Conservation (phyloP, 176 grass and related monocot species). For the Canna indica region DNA sequence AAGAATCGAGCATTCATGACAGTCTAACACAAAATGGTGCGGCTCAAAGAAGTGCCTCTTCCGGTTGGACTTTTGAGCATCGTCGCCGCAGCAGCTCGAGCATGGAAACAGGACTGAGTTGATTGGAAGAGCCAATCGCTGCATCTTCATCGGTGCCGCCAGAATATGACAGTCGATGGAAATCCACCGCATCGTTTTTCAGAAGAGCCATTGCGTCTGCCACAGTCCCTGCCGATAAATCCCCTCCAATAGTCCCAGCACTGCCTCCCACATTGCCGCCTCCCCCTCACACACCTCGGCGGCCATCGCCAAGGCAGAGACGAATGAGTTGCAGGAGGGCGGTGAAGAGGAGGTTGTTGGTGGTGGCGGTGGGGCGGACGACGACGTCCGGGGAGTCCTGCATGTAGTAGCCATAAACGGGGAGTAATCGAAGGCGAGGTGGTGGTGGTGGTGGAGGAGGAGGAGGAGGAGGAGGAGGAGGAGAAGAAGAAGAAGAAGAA, state of each 20-base stretch:
- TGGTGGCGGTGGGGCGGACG: conserved; percentile 38
- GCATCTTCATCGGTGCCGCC: conserved; percentile 11
- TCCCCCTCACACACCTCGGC: neutral
- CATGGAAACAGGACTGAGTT: conserved; percentile 73
- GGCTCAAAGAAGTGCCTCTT: conserved; percentile 26
- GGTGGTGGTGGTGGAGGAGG: too few species aligned
- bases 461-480: too few species aligned
- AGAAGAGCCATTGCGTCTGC: neutral
- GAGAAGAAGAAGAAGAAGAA: too few species aligned
- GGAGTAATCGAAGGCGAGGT: too few species aligned
- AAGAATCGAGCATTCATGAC: conserved; percentile 18
- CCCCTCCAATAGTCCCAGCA: too few species aligned
- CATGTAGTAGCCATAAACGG: conserved; percentile 75
- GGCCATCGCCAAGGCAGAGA: conserved; percentile 9
- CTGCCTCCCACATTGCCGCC: conserved; percentile 3
- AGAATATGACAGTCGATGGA: conserved; percentile 36
- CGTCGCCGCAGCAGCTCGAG: conserved; percentile 36
- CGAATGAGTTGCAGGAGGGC: conserved; percentile 22
- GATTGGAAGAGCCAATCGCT: neutral
- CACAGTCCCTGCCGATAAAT: neutral
- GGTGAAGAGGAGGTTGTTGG: conserved; percentile 77
- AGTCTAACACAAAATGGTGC: conserved; percentile 16
- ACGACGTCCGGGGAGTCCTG: conserved; percentile 37
- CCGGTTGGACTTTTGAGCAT: neutral
- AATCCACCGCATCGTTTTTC: conserved; percentile 21